Evolutionary conservation across 2,329 filamentous ascomycete species (phyloP).

Genomic region (Pseudogymnoascus verrucosus): DNA sequence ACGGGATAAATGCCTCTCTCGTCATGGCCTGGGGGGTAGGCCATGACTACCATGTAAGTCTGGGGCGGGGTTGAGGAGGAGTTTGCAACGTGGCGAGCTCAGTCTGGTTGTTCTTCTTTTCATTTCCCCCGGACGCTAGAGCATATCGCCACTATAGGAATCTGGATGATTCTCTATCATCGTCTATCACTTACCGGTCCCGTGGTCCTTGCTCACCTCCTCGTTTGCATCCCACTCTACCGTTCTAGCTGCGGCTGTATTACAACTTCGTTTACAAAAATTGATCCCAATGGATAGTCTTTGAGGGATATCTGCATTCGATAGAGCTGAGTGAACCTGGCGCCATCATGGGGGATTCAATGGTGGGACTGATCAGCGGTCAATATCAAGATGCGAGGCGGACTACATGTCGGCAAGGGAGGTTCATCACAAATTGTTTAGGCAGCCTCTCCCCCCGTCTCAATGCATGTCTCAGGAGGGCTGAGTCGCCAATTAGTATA

Average conservation of each 20-base stretch:
- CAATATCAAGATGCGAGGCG: constrained; percentile 4
- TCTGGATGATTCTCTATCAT: constrained; percentile 3
- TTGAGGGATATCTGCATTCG: not conserved
- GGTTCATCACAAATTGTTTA: constrained; percentile 1
- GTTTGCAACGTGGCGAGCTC: constrained; percentile 4
- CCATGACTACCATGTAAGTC: constrained; percentile 1
- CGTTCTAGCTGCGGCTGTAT: not conserved
- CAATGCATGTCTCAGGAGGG: constrained; percentile 1
- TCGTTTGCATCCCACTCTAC: not conserved
- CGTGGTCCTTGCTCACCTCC: not conserved
- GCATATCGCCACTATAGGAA: constrained; percentile 5
- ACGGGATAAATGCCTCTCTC: constrained; percentile 4
- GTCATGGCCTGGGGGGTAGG: not conserved
- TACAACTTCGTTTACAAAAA: not conserved
- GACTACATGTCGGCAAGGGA: not conserved
- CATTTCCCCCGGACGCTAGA: not conserved
- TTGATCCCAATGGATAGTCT: not conserved
- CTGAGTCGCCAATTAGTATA: not conserved
- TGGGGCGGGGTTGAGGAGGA: not conserved
- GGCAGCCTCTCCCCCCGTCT: not conserved
- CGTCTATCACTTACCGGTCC: not conserved
- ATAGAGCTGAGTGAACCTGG: not conserved
- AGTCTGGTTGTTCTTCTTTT: constrained; percentile 1
- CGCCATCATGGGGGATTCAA: not conserved
- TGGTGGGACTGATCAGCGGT: not conserved